Conservation (phyloP, 164 flowering plant species). For the Vitis amurensis region DNA sequence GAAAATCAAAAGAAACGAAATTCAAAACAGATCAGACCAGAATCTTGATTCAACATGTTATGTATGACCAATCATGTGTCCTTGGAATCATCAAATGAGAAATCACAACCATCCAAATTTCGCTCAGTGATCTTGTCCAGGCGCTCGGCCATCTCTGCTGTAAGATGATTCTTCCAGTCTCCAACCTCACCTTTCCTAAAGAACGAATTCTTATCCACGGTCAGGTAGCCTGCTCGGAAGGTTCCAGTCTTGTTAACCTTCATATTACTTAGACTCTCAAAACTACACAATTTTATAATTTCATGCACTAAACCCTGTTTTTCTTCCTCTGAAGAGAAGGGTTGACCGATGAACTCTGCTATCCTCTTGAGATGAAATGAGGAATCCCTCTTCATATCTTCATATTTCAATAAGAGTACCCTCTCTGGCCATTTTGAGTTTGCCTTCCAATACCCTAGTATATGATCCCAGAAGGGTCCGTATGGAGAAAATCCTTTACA, state of each 20-base stretch:
- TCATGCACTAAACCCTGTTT: not conserved
- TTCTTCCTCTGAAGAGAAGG: not conserved
- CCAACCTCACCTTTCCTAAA: constrained; percentile 25
- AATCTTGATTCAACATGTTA: too few species aligned
- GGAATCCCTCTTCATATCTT: not conserved
- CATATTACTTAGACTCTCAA: too few species aligned
- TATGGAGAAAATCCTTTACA: not conserved
- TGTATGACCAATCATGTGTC: too few species aligned
- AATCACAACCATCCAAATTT: constrained; percentile 3
- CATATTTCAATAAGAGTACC: not conserved
- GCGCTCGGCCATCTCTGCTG: constrained; percentile 17
- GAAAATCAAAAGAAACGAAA: too few species aligned
- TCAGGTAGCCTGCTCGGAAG: too few species aligned
- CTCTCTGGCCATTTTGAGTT: not conserved
- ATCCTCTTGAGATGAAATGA: not conserved
- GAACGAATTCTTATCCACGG: not conserved
- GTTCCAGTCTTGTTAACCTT: too few species aligned
- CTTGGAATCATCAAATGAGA: too few species aligned
- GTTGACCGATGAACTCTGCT: not conserved
- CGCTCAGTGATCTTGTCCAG: constrained; percentile 13
- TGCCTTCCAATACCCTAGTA: not conserved
- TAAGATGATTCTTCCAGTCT: constrained; percentile 19
- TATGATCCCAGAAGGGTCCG: too few species aligned
- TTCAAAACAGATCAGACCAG: too few species aligned
- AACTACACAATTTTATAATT: not conserved